These are phyloP conservation scores for Hypholoma sublateritium DNA, from an alignment of 768 basidiomycete genomes.

Conservation along the genomic window DNA sequence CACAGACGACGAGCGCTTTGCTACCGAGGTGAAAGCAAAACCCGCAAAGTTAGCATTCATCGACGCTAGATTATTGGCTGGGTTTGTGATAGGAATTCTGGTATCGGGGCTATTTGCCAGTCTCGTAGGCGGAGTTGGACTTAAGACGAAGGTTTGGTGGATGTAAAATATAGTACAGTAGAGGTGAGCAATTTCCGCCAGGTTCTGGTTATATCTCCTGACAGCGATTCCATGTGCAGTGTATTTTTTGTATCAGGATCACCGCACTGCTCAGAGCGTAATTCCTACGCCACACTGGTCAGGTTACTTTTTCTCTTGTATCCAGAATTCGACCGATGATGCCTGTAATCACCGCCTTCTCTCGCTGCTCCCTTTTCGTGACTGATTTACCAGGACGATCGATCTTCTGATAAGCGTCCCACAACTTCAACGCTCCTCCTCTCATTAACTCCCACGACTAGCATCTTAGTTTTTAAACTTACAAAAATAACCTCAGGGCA, in stretches of 20 bases:
- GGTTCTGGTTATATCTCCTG: too few relatives aligned
- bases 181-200: too few relatives aligned
- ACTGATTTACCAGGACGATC: not conserved
- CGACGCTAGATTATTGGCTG: conserved; percentile 9
- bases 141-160: conserved; percentile 3
- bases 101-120: conserved; percentile 4
- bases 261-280: too few relatives aligned
- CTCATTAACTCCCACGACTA: not conserved
- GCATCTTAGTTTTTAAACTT: not conserved
- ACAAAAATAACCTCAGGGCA: not conserved
- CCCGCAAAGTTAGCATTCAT: not conserved
- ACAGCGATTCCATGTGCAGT: too few relatives aligned
- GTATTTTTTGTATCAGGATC: too few relatives aligned
- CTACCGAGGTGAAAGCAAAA: not conserved
- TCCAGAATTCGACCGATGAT: too few relatives aligned
- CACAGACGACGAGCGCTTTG: conserved; percentile 13
- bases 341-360: too few relatives aligned
- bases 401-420: not conserved
- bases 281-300: too few relatives aligned
- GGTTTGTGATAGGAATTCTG: conserved; percentile 11
- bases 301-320: too few relatives aligned
- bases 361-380: too few relatives aligned
- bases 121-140: not conserved
- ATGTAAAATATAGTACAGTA: not conserved
- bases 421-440: not conserved